Evolutionary conservation across 768 basidiomycete genomes (phyloP).

Genomic region (Hypholoma fasciculare): DNA sequence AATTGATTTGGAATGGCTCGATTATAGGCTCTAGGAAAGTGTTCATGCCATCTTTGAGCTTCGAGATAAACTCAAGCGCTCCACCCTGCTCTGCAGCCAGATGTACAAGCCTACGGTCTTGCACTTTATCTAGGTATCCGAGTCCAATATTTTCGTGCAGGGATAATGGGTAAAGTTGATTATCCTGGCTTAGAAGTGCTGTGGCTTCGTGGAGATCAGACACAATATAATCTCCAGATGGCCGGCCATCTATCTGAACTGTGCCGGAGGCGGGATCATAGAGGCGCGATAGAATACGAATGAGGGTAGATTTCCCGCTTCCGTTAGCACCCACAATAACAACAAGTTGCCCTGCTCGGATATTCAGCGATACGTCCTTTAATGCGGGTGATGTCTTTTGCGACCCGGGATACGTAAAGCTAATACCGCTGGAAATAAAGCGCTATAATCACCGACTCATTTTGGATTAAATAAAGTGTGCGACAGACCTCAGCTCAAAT

Average conservation of each 20-base stretch:
- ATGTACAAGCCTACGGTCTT: conserved; percentile 22
- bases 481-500: conserved; percentile 21
- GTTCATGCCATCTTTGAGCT: conserved; percentile 35
- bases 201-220: conserved; percentile 42
- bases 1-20: conserved; percentile 24
- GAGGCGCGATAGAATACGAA: conserved; percentile 49
- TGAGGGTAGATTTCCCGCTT: conserved; percentile 52
- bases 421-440: conserved; percentile 39
- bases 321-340: conserved; percentile 59
- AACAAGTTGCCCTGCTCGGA: conserved; percentile 47
- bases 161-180: conserved; percentile 46
- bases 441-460: no score
- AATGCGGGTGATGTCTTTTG: conserved; percentile 34
- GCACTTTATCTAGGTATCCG: conserved; percentile 17
- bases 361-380: conserved; percentile 39
- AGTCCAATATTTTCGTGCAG: conserved; percentile 40
- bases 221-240: conserved; percentile 34
- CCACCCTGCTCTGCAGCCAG: conserved; percentile 39
- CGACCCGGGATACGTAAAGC: conserved; percentile 51
- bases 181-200: conserved; percentile 50
- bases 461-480: no score
- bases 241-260: conserved; percentile 41
- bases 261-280: conserved; percentile 44
- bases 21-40: conserved; percentile 35
- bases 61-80: conserved; percentile 41